Evolutionary conservation across 108 stramenopile genomes (phyloP), one percentile per base, ranked within the genome.

Genomic region (Skeletonema tropicum): DNA sequence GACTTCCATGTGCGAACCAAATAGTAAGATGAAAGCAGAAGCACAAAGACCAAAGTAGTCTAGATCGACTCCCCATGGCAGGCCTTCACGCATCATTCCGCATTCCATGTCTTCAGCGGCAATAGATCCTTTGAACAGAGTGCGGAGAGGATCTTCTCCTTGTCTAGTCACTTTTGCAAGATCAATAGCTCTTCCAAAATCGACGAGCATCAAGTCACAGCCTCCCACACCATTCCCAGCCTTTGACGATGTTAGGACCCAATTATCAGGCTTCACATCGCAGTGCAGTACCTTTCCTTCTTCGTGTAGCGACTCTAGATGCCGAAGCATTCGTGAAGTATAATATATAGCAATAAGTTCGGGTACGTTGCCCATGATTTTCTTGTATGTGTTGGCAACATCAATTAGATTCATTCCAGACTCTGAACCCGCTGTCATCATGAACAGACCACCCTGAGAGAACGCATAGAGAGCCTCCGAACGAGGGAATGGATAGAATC

Each of bases 191-290:
- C 90, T 70, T 7, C 94, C 94, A 84, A 95, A 95, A 77, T 95
- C 94, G 26, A 92, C 86, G 3, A 95, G 79, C 83, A 79, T 89
- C 49, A 93, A 41, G 61, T 92, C 88, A 30, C 83, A 71, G 58
- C 68, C 82, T 30, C 77, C 83, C 12, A 90, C 66, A 13, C 71
- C 48, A 35, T 72, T 49, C 14, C 58, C 30, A 23, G 62, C 64
- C 35, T 83, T 67, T 19, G 75, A 77, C 25, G 66, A 61, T 32
- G 80, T 74, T 9, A 94, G 46, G 5, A 94, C 90, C 83, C 90
- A 91, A 65, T 95, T 95, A 57, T 95, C 94, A 2, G 94, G 89
- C 65, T 95, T 95, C 10, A 90, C 80, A 79, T 95, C 94, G 58
- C 90, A 91, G 60, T 93, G 91, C 89, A 93, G 48, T 7, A 94